Conservation (phyloP, 495 filamentous ascomycete genomes). For the Podospora pseudopauciseta region DNA sequence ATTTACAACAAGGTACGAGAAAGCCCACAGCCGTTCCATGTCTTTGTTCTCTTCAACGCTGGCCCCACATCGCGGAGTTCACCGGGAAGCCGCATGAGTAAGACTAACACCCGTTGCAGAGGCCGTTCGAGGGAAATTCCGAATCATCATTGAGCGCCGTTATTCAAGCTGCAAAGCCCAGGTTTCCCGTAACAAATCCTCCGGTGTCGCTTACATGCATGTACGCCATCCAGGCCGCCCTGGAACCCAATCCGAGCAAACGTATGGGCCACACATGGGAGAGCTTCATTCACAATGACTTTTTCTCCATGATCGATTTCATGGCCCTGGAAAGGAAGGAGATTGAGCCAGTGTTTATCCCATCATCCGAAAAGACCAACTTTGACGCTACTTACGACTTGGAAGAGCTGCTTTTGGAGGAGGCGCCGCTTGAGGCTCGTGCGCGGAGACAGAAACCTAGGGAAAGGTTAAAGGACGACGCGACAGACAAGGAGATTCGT, state of each 20-base stretch:
- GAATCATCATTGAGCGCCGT: constrained; percentile 74
- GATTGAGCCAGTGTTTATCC: constrained; percentile 84
- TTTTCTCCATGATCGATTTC: constrained; percentile 87
- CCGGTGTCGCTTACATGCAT: constrained; percentile 82
- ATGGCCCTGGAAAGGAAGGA: constrained; percentile 81
- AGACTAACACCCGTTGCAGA: constrained; percentile 44
- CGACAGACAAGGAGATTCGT: constrained; percentile 89
- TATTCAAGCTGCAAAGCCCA: constrained; percentile 78
- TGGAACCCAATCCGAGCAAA: constrained; percentile 74
- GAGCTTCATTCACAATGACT: constrained; percentile 79
- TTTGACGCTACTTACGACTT: constrained; percentile 98
- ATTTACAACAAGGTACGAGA: constrained; percentile 90
- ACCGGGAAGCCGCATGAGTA: constrained; percentile 28
- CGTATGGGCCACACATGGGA: constrained; percentile 80
- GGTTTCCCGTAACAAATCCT: constrained; percentile 84
- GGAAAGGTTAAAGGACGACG: constrained; percentile 86
- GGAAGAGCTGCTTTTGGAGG: constrained; percentile 89
- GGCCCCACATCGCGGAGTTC: neutral
- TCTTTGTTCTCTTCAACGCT: neutral
- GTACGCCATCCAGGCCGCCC: constrained; percentile 74
- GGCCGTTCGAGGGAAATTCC: constrained; percentile 86
- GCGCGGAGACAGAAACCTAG: constrained; percentile 90
- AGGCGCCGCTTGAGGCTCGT: constrained; percentile 89
- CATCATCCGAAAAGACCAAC: constrained; percentile 96
- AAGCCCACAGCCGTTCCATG: neutral